Evolutionary conservation across 2,329 filamentous ascomycete genomes (phyloP).

Genomic region (Aspergillus thermomutatus): DNA sequence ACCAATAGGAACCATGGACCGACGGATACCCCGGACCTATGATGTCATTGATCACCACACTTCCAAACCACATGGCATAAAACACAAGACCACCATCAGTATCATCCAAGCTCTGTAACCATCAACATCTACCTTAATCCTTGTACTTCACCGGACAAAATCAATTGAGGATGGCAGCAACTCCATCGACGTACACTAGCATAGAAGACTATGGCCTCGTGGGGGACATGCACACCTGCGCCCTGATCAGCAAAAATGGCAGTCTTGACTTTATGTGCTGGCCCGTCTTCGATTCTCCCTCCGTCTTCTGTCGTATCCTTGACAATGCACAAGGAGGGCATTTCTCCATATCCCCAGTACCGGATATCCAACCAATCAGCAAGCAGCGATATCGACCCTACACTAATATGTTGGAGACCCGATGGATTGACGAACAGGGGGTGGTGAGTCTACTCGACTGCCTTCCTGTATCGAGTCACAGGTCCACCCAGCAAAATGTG

Average conservation of each 20-base stretch:
- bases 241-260: constrained; percentile 68
- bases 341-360: constrained; percentile 58
- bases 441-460: constrained; percentile 72
- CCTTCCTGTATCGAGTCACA: constrained; percentile 66
- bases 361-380: constrained; percentile 51
- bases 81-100: no score
- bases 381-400: constrained; percentile 76
- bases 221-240: constrained; percentile 76
- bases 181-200: constrained; percentile 21
- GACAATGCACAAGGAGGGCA: constrained; percentile 73
- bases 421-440: constrained; percentile 73
- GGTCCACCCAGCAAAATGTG: constrained; percentile 37
- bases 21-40: background rate
- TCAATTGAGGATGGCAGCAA: background rate
- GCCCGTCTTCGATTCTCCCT: constrained; percentile 76
- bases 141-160: background rate
- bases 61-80: no score
- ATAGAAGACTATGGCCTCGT: constrained; percentile 79
- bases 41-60: background rate
- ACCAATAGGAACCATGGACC: no score
- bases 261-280: constrained; percentile 77
- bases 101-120: background rate
- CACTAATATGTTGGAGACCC: constrained; percentile 71
- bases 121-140: background rate
- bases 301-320: constrained; percentile 69